These are phyloP conservation scores for Rosa hybrid DNA, from an alignment of 331 rosid genomes.

Conservation along the genomic window DNA sequence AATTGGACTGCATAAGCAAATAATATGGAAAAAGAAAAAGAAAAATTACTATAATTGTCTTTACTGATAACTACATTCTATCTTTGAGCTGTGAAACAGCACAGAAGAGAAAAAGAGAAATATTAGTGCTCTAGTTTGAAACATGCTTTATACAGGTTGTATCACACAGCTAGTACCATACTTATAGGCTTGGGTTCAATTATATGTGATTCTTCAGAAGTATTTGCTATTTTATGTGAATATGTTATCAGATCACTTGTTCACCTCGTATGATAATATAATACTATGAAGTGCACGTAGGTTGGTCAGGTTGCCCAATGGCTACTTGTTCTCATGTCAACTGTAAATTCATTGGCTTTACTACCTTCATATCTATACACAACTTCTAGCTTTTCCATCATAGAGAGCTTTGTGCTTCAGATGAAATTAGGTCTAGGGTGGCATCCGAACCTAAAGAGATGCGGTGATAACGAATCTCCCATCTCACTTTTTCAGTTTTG, in stretches of 20 bases:
- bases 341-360: not conserved
- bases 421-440: not conserved
- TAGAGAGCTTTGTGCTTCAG: not conserved
- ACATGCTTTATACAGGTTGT: not conserved
- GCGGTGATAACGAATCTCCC: not conserved
- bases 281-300: not conserved
- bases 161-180: not conserved
- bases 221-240: not conserved
- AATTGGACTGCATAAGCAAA: not conserved
- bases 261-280: not conserved
- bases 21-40: not conserved
- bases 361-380: not conserved
- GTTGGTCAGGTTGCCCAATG: not conserved
- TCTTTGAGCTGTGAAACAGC: not conserved
- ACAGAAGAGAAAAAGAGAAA: not conserved
- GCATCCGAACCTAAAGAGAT: not conserved
- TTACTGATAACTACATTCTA: not conserved
- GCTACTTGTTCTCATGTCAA: not conserved
- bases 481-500: not conserved
- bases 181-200: not conserved
- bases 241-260: not conserved
- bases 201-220: not conserved
- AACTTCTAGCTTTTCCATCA: not conserved
- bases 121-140: not conserved
- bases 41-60: not conserved